Evolutionary conservation across 2,329 filamentous ascomycete species (phyloP).

Genomic region (Beauveria sp.): DNA sequence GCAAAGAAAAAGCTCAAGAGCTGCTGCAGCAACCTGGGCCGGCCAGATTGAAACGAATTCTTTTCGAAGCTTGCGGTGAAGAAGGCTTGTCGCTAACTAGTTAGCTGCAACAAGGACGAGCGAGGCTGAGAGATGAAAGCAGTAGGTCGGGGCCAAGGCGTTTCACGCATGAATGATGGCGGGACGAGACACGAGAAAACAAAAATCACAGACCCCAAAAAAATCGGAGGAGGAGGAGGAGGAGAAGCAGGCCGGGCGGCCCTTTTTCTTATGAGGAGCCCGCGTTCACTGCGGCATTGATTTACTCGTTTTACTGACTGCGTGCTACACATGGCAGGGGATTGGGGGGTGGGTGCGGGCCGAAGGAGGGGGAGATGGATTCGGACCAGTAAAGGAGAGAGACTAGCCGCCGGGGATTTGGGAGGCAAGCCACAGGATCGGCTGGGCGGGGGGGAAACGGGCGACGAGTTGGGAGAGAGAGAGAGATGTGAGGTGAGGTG

Average conservation of each 20-base stretch:
- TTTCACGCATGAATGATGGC: neutral
- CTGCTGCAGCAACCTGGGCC: neutral
- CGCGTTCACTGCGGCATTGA: no score
- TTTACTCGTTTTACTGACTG: no score
- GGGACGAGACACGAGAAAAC: neutral
- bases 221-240: neutral
- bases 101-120: neutral
- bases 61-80: no score
- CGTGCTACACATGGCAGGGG: neutral
- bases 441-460: neutral
- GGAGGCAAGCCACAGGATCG: neutral
- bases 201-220: neutral
- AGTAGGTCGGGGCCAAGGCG: neutral
- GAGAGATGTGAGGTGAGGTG: neutral
- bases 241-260: neutral
- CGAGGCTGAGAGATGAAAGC: neutral
- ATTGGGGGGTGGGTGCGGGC: neutral
- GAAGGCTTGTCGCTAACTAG: no score
- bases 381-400: neutral
- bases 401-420: neutral
- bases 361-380: neutral
- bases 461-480: neutral
- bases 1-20: neutral
- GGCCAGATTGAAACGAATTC: neutral
- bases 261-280: slow-evolving; percentile 4